Base-by-base conservation (phyloP, 2,329 filamentous ascomycete species). In the Talaromyces amestolkiae region DNA sequence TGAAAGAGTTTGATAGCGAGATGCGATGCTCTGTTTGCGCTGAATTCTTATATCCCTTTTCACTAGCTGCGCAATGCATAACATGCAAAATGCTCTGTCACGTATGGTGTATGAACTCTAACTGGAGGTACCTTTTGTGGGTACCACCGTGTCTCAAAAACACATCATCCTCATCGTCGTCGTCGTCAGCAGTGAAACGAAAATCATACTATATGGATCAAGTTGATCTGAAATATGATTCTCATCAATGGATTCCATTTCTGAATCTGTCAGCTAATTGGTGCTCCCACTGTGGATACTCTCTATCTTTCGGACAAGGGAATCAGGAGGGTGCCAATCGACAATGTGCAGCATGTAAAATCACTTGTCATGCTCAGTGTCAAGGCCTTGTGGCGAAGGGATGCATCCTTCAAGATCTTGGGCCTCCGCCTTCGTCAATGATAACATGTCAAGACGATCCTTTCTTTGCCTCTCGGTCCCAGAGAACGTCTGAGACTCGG, bases 61-160 rank as follows among this genome's bases (percentile, higher is more conserved):
- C 41, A 47, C 58, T 60, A 22, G 58, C 15, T 24, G 41, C 39
- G 27, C 58, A 60, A 60, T 60, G 58, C 24, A 47, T 41, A 60
- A 60, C 39, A 22, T 60, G 58, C 39, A 60, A 60, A 39, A 60
- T 60, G 24, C 39, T 60, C 13, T 60, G 58, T 47, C 39, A 60
- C 8, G 3, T 22, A 60, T 33, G 39, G 22, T 60, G 58, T 35
- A 45, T 33, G 43, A 22, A 45, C 43, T 45, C 43, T 7, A 45
- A 47, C 39, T 45, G 17, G 58, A 35, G 8, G 9, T 1, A 35
- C 9, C 3, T 41, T 15, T 33, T 35, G 17, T 35, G 22, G 41
- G 24, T 47, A 37, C 58, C 41, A 47, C 41, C 39, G 17, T 60
- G 58, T 60, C 22, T 60, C 24, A 60, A 47, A 7, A 60, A 45